Evolutionary conservation across 306 rosid species (phyloP), one percentile per base, ranked within the genome.

Genomic region (Trifolium repens): DNA sequence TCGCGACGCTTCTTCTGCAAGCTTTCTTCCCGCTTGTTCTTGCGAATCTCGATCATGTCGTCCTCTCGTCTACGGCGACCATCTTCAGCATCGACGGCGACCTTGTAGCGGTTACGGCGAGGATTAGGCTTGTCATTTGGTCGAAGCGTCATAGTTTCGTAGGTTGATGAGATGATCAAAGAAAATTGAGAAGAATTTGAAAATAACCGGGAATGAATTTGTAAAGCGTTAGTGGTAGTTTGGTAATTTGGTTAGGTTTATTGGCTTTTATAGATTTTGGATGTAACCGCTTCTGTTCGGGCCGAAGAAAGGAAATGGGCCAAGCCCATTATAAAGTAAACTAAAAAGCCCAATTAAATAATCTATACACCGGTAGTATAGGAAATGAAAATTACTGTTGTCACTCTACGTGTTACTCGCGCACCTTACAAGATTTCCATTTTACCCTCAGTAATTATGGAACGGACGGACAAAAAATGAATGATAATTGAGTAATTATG

Each of bases 31-130:
- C 97, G 89, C 73, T 89, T 91, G 81, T 76, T 92, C 81, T 89
- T 89, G 5, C 97, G 96, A 85, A 92, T 90, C 96, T 87, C 96
- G 15, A 88, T 93, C 93, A 90, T 82, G 68, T 88, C 85, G 80
- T 90, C 97, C 81, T 90, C 97, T 34, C 97, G 77, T 77, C 93
- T 52, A 10, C 97, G 87, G 65, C 96, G 96, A 6, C 96, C 93
- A 46, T 92, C 97, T 7, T 87, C 91, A 27, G 96, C 93, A 72
- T 90, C 96, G 40, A 92, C 93, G 19, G 93, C 85, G 26, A 87
- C 92, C 89, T 90, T 90, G 84, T 90, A 90, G 53, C 96, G 83
- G 88, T 92, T 92, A 62, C 93, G 91, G 84, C 96, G 93, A 70
- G 85, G 87, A 82, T 92, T 93, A 27, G 96, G 1, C 52, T 46